Percentiles rank a stretch among this genome's conserved stretches.
phyloP scores from a whole-genome alignment of 805 yeast genomes.

The Spathaspora girioi region DNA sequence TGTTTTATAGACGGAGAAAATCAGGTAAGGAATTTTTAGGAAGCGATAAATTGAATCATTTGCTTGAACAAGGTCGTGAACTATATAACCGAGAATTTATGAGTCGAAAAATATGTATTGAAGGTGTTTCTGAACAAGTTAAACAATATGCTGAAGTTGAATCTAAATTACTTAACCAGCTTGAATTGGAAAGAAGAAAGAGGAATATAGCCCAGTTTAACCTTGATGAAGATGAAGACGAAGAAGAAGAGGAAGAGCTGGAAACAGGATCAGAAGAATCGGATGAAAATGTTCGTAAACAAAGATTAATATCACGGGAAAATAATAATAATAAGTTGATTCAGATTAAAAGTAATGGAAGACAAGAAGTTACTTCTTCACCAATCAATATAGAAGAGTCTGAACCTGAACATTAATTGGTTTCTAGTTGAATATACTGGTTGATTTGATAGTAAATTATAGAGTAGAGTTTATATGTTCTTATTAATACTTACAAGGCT shows the following conservation, averaged over 20 bases:
- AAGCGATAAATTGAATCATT: slow-evolving; percentile 38
- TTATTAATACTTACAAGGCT: too few relatives aligned
- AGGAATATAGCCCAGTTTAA: slow-evolving; percentile 2
- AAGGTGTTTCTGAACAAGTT: slow-evolving; percentile 14
- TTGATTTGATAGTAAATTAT: background rate
- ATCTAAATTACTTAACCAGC: slow-evolving; percentile 3
- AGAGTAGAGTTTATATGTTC: too few relatives aligned
- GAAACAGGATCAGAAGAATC: slow-evolving; percentile 2
- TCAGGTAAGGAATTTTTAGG: slow-evolving; percentile 37
- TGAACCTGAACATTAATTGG: background rate
- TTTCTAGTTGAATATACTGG: too few relatives aligned
- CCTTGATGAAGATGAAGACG: slow-evolving; percentile 2
- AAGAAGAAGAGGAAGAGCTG: slow-evolving; percentile 4
- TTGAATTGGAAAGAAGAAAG: slow-evolving; percentile 3
- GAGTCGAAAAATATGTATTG: slow-evolving; percentile 10
- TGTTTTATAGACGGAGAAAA: slow-evolving; percentile 70
- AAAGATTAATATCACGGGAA: slow-evolving; percentile 21
- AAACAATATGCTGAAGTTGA: slow-evolving; percentile 5
- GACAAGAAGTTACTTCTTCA: slow-evolving; percentile 19
- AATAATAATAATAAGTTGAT: slow-evolving; percentile 19
- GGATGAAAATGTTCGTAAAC: slow-evolving; percentile 19
- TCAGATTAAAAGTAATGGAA: slow-evolving; percentile 21
- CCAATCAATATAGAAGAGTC: slow-evolving; percentile 9
- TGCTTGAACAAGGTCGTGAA: slow-evolving; percentile 40
- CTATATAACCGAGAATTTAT: slow-evolving; percentile 13